Percentiles rank a stretch among this genome's conserved stretches.
Evolutionary conservation across 352 stramenopile genomes (phyloP).

Genomic region (Phytopythium montanum): DNA sequence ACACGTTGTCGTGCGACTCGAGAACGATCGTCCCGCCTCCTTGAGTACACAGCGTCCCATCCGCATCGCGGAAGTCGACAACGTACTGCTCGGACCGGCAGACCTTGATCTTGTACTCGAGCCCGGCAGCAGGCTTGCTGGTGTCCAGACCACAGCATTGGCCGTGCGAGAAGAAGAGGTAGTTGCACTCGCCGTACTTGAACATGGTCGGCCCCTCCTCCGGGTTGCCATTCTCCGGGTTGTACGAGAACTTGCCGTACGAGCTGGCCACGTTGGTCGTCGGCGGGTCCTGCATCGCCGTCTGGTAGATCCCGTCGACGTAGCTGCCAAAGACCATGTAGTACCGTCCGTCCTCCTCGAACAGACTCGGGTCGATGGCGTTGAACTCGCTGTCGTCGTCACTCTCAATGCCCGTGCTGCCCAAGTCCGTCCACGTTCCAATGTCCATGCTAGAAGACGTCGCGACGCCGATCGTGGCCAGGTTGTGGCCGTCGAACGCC

Average conservation of each 20-base stretch:
- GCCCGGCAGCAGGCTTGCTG: slow-evolving; percentile 13
- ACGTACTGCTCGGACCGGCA: slow-evolving; percentile 29
- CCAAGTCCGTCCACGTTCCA: slow-evolving; percentile 31
- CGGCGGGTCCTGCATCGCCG: slow-evolving; percentile 18
- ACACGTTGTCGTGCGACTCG: slow-evolving; percentile 35
- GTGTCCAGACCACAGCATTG: slow-evolving; percentile 15
- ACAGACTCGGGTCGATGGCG: slow-evolving; percentile 37
- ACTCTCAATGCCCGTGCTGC: slow-evolving; percentile 25
- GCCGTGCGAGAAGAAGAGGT: slow-evolving; percentile 27
- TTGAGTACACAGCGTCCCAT: slow-evolving; percentile 21
- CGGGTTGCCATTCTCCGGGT: background rate
- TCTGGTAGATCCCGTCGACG: slow-evolving; percentile 19
- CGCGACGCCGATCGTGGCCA: slow-evolving; percentile 30
- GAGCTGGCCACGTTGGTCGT: background rate
- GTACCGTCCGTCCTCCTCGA: slow-evolving; percentile 23
- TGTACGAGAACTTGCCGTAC: background rate
- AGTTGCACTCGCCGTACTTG: slow-evolving; percentile 22
- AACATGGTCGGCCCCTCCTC: slow-evolving; percentile 26
- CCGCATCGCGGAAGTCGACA: slow-evolving; percentile 26
- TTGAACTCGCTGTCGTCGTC: slow-evolving; percentile 30
- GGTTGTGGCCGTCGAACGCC: slow-evolving; percentile 18
- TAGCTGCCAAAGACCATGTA: slow-evolving; percentile 47
- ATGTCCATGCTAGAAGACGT: slow-evolving; percentile 35
- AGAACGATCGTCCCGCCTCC: slow-evolving; percentile 35
- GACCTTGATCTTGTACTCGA: slow-evolving; percentile 46